phyloP scores from a whole-genome alignment of 2,329 filamentous ascomycete species.

The Pseudophaeomoniella oleicola region DNA sequence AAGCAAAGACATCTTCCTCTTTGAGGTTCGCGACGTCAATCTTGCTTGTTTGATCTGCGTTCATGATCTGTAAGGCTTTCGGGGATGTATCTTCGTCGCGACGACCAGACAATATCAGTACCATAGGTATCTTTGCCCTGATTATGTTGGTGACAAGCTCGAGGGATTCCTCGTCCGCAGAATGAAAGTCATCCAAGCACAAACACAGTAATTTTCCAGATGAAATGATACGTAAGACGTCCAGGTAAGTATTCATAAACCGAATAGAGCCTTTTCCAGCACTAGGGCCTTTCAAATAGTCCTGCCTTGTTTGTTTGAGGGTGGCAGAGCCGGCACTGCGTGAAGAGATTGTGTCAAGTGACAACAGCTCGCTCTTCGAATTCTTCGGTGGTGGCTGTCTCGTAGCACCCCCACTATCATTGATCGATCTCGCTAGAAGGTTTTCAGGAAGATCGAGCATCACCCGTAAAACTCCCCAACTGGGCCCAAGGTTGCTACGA shows the following conservation, averaged over 20 bases:
- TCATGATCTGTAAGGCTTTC: constrained; percentile 25
- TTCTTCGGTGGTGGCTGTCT: constrained; percentile 16
- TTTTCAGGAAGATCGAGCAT: constrained; percentile 57
- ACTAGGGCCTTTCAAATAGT: constrained; percentile 24
- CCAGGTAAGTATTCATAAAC: constrained; percentile 75
- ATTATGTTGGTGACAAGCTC: constrained; percentile 75
- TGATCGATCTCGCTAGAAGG: constrained; percentile 17
- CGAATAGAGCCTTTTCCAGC: constrained; percentile 38
- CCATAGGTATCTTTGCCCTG: constrained; percentile 61
- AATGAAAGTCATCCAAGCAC: constrained; percentile 78
- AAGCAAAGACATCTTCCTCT: constrained; percentile 68
- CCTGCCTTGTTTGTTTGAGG: background rate
- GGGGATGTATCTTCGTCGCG: constrained; percentile 45
- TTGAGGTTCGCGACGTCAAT: constrained; percentile 59
- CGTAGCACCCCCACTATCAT: constrained; percentile 17
- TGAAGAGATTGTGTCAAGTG: constrained; percentile 4
- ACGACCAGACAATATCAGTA: constrained; percentile 64
- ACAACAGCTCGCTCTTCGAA: constrained; percentile 7
- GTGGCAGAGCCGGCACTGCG: constrained; percentile 27
- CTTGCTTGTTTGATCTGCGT: constrained; percentile 45
- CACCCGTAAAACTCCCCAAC: constrained; percentile 42
- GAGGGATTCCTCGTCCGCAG: constrained; percentile 74
- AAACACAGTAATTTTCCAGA: constrained; percentile 78
- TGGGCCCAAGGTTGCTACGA: constrained; percentile 37
- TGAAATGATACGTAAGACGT: constrained; percentile 69